These are phyloP conservation scores for Hyphopichia wangnamkhiaoensis DNA, from an alignment of 1,139 yeast genomes.

Conservation along the genomic window DNA sequence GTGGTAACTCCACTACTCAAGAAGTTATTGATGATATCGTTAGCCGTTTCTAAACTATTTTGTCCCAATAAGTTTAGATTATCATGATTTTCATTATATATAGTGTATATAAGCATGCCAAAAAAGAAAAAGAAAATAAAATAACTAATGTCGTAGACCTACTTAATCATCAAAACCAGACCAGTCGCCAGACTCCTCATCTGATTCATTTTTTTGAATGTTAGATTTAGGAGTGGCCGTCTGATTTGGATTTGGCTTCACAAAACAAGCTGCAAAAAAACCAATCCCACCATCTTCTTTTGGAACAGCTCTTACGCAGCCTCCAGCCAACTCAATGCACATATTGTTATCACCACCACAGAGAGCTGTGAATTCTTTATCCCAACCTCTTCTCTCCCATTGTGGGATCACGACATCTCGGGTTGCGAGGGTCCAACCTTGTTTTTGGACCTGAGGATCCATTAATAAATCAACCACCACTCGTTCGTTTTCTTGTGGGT, in stretches of 20 bases:
- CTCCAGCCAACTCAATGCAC: constrained; percentile 65
- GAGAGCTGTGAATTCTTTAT: constrained; percentile 59
- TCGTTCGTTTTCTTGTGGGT: constrained; percentile 88
- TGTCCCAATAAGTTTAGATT: too few relatives aligned
- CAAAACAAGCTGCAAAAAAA: constrained; percentile 87
- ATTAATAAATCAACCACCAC: constrained; percentile 78
- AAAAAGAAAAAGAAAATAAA: too few relatives aligned
- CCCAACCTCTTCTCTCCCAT: constrained; percentile 86
- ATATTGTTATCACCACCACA: constrained; percentile 45
- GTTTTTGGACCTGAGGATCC: constrained; percentile 57
- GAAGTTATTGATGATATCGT: constrained; percentile 83
- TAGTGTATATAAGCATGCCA: too few relatives aligned
- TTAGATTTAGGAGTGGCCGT: too few relatives aligned
- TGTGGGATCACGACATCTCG: constrained; percentile 67
- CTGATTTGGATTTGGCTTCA: constrained; percentile 16
- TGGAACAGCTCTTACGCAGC: constrained; percentile 84
- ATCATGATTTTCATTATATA: not conserved
- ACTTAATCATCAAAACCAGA: too few relatives aligned
- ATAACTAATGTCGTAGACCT: too few relatives aligned
- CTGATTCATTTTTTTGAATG: too few relatives aligned
- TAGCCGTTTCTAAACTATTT: constrained; percentile 42
- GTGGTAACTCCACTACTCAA: constrained; percentile 84
- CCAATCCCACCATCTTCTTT: constrained; percentile 96
- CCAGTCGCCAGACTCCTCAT: not conserved
- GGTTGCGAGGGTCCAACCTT: constrained; percentile 76